phyloP scores from a whole-genome alignment of 1,139 yeast species.

The Geotrichum citri-aurantii region DNA sequence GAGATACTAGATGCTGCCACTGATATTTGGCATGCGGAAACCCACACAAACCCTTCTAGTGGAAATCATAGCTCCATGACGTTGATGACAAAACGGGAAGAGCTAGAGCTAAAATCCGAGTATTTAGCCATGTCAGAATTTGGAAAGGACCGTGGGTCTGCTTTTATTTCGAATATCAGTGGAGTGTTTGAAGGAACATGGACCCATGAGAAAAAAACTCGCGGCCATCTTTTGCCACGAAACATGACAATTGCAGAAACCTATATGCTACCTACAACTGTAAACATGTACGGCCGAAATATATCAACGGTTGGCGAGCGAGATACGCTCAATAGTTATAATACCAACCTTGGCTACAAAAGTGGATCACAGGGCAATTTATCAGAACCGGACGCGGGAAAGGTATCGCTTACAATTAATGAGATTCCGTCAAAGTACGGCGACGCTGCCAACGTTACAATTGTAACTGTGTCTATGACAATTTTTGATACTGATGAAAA shows the following conservation, averaged over 20 bases:
- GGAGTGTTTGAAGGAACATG: slow-evolving; percentile 26
- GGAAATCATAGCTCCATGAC: not conserved
- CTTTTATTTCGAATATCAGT: slow-evolving; percentile 25
- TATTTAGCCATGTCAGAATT: not conserved
- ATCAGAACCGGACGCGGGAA: slow-evolving; percentile 21
- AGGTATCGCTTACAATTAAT: slow-evolving; percentile 20
- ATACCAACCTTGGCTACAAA: not conserved
- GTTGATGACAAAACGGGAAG: slow-evolving; percentile 14
- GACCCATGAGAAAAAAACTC: slow-evolving; percentile 17
- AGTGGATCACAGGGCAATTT: slow-evolving; percentile 19
- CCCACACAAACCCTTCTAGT: not conserved
- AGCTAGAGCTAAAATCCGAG: not conserved
- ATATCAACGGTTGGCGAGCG: not conserved
- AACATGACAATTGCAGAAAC: slow-evolving; percentile 14
- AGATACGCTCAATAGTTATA: not conserved
- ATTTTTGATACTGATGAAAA: slow-evolving; percentile 24
- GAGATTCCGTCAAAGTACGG: slow-evolving; percentile 17
- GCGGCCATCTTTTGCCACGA: slow-evolving; percentile 9
- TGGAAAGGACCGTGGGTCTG: not conserved
- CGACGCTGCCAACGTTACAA: slow-evolving; percentile 23
- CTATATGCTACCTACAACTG: not conserved
- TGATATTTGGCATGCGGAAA: slow-evolving; percentile 46
- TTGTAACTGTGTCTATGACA: slow-evolving; percentile 23
- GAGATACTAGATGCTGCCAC: slow-evolving; percentile 45
- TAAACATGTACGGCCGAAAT: slow-evolving; percentile 1